phyloP scores from a whole-genome alignment of 2,329 filamentous ascomycete genomes.

The Lasiodiplodia gonubiensis region DNA sequence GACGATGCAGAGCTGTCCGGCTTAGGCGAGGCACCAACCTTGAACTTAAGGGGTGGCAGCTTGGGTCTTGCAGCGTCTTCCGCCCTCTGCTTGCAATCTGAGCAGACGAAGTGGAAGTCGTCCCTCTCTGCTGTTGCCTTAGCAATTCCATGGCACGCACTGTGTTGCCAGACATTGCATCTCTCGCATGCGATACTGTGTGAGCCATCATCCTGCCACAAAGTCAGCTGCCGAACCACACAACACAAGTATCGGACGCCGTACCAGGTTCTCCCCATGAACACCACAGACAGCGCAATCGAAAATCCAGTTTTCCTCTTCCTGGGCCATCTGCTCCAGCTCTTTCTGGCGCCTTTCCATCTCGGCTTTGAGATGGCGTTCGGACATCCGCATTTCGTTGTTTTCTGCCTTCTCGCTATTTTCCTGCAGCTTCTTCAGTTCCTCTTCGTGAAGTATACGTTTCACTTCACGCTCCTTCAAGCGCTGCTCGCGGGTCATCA shows the following conservation, averaged over 20 bases:
- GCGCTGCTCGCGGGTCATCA: conserved; percentile 84
- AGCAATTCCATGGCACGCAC: conserved; percentile 82
- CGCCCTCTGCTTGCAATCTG: conserved; percentile 70
- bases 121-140: conserved; percentile 80
- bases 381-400: conserved; percentile 67
- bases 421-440: conserved; percentile 78
- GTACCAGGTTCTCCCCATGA: conserved; percentile 77
- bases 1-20: conserved; percentile 29
- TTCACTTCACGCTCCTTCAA: conserved; percentile 84
- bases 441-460: conserved; percentile 82
- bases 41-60: conserved; percentile 65
- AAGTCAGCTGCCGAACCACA: conserved; percentile 34
- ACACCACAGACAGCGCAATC: conserved; percentile 88
- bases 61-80: conserved; percentile 67
- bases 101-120: conserved; percentile 87
- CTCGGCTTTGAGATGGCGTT: conserved; percentile 79
- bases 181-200: conserved; percentile 93
- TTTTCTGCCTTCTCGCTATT: conserved; percentile 65
- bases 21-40: conserved; percentile 56
- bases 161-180: conserved; percentile 97
- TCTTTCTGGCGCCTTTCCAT: conserved; percentile 81
- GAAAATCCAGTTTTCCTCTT: conserved; percentile 89
- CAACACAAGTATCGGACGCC: conserved; percentile 32
- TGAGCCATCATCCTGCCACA: conserved; percentile 77
- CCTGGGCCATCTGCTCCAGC: conserved; percentile 69